Conservation (phyloP, 441 rosid species). For the Jatropha podagrica region DNA sequence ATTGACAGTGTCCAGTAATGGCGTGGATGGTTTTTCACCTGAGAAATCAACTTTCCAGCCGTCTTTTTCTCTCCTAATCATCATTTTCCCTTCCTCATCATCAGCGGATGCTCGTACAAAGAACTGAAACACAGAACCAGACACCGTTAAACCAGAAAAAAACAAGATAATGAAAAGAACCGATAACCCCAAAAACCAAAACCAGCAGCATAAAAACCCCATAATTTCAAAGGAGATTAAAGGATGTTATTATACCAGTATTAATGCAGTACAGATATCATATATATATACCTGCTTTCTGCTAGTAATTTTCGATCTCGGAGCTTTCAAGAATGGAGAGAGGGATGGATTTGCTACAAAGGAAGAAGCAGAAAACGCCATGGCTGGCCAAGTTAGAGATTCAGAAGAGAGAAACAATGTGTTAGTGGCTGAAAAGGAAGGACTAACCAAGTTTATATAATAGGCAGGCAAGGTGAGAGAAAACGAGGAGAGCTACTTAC, state of each 20-base stretch:
- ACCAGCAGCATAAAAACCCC: background rate
- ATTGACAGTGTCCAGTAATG: slow-evolving; percentile 65
- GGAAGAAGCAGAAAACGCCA: slow-evolving; percentile 41
- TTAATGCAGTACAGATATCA: background rate
- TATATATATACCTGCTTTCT: slow-evolving; percentile 37
- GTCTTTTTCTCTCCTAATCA: slow-evolving; percentile 34
- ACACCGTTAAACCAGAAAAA: background rate
- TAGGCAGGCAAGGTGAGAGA: background rate
- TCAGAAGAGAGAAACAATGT: background rate
- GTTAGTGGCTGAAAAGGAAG: background rate
- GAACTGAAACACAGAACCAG: slow-evolving; percentile 33
- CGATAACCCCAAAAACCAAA: background rate
- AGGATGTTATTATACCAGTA: background rate
- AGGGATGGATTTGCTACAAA: slow-evolving; percentile 20
- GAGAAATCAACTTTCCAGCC: slow-evolving; percentile 51
- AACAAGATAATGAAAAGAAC: background rate
- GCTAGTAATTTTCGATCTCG: slow-evolving; percentile 22
- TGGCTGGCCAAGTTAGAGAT: slow-evolving; percentile 20
- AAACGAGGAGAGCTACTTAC: background rate
- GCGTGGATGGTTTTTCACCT: slow-evolving; percentile 53
- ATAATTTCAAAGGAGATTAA: background rate
- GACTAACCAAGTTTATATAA: slow-evolving; percentile 17
- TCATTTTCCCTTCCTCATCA: slow-evolving; percentile 33
- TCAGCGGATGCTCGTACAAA: slow-evolving; percentile 40
- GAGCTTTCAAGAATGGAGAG: slow-evolving; percentile 26